Evolutionary conservation across 805 yeast genomes (phyloP).

Genomic region (Candida jianshihensis): DNA sequence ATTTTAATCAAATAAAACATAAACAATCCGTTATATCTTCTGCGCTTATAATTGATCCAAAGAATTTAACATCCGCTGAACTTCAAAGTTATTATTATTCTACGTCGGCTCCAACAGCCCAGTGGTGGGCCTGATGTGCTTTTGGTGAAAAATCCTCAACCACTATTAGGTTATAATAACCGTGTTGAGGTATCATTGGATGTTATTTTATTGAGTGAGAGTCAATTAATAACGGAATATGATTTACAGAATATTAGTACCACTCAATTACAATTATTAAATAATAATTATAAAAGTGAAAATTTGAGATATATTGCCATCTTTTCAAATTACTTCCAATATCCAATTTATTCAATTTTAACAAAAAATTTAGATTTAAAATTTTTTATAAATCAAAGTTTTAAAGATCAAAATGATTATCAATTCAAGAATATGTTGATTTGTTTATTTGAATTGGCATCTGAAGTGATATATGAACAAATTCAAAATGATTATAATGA

Average conservation of each 20-base stretch:
- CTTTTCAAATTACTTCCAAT: constrained; percentile 12
- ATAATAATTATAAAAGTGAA: constrained; percentile 15
- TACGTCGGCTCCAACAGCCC: constrained; percentile 15
- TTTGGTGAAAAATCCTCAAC: constrained; percentile 23
- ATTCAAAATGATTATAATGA: constrained; percentile 1
- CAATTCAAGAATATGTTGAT: constrained; percentile 20
- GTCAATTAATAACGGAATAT: constrained; percentile 21
- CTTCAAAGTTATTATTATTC: constrained; percentile 12
- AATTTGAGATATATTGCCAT: constrained; percentile 15
- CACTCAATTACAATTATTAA: constrained; percentile 10
- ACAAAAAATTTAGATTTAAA: constrained; percentile 9
- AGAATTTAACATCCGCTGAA: constrained; percentile 3
- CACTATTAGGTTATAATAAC: constrained; percentile 11
- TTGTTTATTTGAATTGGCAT: constrained; percentile 17
- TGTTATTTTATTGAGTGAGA: constrained; percentile 24
- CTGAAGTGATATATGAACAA: constrained; percentile 13
- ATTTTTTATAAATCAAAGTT: constrained; percentile 17
- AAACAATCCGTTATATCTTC: constrained; percentile 5
- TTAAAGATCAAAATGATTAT: constrained; percentile 13
- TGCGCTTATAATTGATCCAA: constrained; percentile 11
- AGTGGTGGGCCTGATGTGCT: constrained; percentile 27
- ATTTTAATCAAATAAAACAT: constrained; percentile 8
- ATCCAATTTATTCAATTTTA: constrained; percentile 19
- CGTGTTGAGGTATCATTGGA: constrained; percentile 26
- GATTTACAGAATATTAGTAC: constrained; percentile 6